These are phyloP conservation scores for Aristolochia fimbriata DNA, from an alignment of 164 flowering plant species.

Conservation along the genomic window DNA sequence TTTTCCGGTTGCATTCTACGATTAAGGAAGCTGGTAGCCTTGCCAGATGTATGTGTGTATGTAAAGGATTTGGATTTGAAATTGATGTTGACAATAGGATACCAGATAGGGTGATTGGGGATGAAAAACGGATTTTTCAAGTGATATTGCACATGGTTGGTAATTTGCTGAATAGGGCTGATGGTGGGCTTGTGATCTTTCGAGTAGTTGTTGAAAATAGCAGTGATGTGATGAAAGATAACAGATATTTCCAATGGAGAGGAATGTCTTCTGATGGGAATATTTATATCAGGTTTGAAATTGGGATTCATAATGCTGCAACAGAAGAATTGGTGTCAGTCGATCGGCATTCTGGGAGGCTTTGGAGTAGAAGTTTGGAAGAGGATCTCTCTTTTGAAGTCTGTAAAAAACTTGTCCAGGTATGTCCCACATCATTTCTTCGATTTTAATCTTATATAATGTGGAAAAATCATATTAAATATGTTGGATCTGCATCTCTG, in stretches of 20 bases:
- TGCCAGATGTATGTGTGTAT: constrained; percentile 62
- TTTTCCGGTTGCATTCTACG: constrained; percentile 54
- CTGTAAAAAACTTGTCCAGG: constrained; percentile 85
- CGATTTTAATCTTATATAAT: not conserved
- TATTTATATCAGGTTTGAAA: constrained; percentile 52
- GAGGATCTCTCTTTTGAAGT: constrained; percentile 61
- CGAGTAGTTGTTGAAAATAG: constrained; percentile 31
- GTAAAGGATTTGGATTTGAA: constrained; percentile 42
- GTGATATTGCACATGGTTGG: constrained; percentile 90
- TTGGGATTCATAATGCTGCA: constrained; percentile 27
- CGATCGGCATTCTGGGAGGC: constrained; percentile 20
- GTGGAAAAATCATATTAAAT: not conserved
- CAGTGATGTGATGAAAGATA: constrained; percentile 47
- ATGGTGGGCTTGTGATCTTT: constrained; percentile 31
- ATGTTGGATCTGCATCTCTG: not conserved
- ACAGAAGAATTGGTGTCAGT: constrained; percentile 15
- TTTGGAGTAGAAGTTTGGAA: constrained; percentile 26
- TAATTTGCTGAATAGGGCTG: constrained; percentile 41
- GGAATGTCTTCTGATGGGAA: constrained; percentile 43
- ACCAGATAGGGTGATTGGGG: constrained; percentile 68
- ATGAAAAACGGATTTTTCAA: constrained; percentile 84
- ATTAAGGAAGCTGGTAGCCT: constrained; percentile 76
- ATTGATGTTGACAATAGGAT: constrained; percentile 46
- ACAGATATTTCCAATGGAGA: constrained; percentile 58
- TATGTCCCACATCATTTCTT: constrained; percentile 8